Evolutionary conservation across 148 eudicot species (phyloP).

Genomic region (Tetragonia tetragonoides): DNA sequence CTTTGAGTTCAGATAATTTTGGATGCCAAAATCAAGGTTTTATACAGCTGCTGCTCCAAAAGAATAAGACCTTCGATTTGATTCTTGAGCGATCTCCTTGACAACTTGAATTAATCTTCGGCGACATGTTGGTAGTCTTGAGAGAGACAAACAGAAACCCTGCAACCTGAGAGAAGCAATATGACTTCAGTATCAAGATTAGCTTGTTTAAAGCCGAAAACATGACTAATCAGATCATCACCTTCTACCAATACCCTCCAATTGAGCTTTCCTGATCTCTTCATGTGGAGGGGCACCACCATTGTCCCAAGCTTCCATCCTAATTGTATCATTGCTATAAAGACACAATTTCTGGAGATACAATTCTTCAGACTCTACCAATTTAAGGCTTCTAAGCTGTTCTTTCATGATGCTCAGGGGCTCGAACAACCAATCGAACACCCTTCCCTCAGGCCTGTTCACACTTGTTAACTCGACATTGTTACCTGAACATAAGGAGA

Average conservation of each 20-base stretch:
- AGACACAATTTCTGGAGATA: constrained; percentile 33
- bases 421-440: constrained; percentile 37
- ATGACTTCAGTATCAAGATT: background rate
- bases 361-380: constrained; percentile 33
- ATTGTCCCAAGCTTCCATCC: constrained; percentile 33
- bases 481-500: constrained; percentile 24
- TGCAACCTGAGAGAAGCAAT: constrained; percentile 26
- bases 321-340: constrained; percentile 22
- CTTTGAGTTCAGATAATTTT: background rate
- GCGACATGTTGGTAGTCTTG: constrained; percentile 35
- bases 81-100: constrained; percentile 23
- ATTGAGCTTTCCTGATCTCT: constrained; percentile 36
- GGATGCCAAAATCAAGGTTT: constrained; percentile 6
- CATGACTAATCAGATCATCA: background rate
- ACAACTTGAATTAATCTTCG: constrained; percentile 28
- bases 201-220: background rate
- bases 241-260: constrained; percentile 37
- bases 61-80: constrained; percentile 16
- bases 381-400: constrained; percentile 30
- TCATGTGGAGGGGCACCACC: constrained; percentile 32
- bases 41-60: constrained; percentile 17
- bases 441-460: constrained; percentile 36
- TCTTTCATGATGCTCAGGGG: constrained; percentile 36
- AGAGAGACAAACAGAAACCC: constrained; percentile 35
- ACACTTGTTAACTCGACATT: constrained; percentile 28